phyloP scores from a whole-genome alignment of 768 basidiomycete genomes.

The Chalciporus chontae region DNA sequence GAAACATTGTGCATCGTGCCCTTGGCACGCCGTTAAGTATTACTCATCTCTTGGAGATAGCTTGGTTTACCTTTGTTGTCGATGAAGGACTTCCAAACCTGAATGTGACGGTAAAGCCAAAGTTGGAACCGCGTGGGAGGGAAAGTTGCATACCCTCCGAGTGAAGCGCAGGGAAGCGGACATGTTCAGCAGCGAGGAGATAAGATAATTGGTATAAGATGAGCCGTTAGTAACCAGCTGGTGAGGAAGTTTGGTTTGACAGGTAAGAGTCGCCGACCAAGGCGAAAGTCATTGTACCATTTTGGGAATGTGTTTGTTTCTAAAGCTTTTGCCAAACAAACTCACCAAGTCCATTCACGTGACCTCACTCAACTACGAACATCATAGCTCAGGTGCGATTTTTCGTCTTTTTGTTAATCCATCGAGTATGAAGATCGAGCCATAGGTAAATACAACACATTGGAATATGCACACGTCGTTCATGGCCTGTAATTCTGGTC shows the following conservation, averaged over 20 bases:
- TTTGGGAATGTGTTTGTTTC: conserved; percentile 25
- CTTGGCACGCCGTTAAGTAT: conserved; percentile 35
- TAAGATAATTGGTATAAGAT: neutral
- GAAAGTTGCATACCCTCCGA: conserved; percentile 41
- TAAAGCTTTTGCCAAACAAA: conserved; percentile 28
- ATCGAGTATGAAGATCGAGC: too few species aligned
- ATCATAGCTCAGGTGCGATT: too few species aligned
- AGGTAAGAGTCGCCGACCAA: too few species aligned
- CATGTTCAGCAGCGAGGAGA: conserved; percentile 33
- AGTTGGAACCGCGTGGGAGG: neutral
- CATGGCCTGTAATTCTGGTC: too few species aligned
- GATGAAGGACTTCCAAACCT: conserved; percentile 81
- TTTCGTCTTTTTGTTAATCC: too few species aligned
- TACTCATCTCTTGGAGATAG: too few species aligned
- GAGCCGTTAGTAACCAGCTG: too few species aligned
- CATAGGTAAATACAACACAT: too few species aligned
- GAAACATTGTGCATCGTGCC: conserved; percentile 78
- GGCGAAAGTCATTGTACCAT: neutral
- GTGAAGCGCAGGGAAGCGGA: conserved; percentile 72
- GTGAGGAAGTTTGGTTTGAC: too few species aligned
- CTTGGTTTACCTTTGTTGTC: conserved; percentile 58
- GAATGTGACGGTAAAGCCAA: neutral
- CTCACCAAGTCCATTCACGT: neutral
- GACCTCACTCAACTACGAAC: too few species aligned
- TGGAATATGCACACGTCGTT: too few species aligned